These are phyloP conservation scores for Cardamine chenopodiifolia DNA, from an alignment of 345 rosid genomes.

Conservation along the genomic window DNA sequence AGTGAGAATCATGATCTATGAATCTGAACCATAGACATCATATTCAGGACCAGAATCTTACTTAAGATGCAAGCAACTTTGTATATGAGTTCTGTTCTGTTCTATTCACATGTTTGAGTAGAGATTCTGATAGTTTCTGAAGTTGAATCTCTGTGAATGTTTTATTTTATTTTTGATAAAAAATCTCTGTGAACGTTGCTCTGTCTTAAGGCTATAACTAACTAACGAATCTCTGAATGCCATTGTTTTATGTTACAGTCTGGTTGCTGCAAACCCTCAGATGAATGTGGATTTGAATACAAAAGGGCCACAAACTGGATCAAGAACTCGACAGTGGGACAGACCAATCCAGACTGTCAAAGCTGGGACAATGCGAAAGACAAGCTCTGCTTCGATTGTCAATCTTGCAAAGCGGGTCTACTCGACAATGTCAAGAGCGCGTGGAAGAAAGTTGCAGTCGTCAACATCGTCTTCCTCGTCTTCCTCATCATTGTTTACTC, in stretches of 20 bases:
- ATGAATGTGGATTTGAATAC: constrained; percentile 61
- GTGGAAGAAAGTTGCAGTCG: constrained; percentile 93
- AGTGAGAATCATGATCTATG: no score
- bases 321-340: constrained; percentile 27
- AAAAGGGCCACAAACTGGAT: constrained; percentile 65
- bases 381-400: constrained; percentile 73
- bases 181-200: no score
- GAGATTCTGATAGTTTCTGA: not conserved
- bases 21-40: not conserved
- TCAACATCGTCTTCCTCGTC: constrained; percentile 76
- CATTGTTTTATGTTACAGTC: constrained; percentile 54
- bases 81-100: not conserved
- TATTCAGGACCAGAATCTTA: not conserved
- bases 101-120: not conserved
- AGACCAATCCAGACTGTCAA: constrained; percentile 59
- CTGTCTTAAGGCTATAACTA: not conserved
- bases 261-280: constrained; percentile 95
- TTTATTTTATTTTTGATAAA: no score
- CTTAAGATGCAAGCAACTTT: not conserved
- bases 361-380: constrained; percentile 55
- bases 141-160: not conserved
- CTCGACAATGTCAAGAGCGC: constrained; percentile 76
- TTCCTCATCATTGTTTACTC: constrained; percentile 88
- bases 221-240: not conserved
- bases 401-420: constrained; percentile 92